Percentiles rank a stretch among this genome's conserved stretches.
phyloP scores from a whole-genome alignment of 1,284 basidiomycete genomes.

The Agaricales sp. region DNA sequence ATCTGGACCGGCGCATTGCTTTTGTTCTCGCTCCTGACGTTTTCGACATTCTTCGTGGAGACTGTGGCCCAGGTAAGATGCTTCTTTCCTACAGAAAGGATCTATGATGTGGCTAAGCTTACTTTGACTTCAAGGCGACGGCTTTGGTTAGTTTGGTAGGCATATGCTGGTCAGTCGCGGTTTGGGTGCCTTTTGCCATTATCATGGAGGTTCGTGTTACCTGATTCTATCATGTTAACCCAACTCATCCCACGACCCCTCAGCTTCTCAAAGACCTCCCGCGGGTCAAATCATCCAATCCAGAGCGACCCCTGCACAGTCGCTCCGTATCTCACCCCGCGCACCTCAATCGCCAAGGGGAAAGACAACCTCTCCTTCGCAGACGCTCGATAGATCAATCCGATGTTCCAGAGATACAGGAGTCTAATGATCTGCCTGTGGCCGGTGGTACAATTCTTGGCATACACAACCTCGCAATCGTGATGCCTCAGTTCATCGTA shows the following conservation, averaged over 20 bases:
- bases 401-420: conserved; percentile 30
- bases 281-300: no score
- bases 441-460: conserved; percentile 93
- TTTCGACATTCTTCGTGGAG: conserved; percentile 76
- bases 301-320: no score
- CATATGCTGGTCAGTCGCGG: conserved; percentile 91
- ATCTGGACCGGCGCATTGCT: conserved; percentile 86
- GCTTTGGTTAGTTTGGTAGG: conserved; percentile 77
- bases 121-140: conserved; percentile 57
- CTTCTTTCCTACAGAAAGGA: background rate
- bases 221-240: conserved; percentile 1
- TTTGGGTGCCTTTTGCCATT: conserved; percentile 87
- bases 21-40: conserved; percentile 68
- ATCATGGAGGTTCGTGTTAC: conserved; percentile 73
- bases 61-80: conserved; percentile 58
- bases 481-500: conserved; percentile 87
- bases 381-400: conserved; percentile 54
- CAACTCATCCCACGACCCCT: background rate
- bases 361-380: conserved; percentile 60
- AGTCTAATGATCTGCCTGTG: conserved; percentile 39
- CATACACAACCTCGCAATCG: conserved; percentile 92
- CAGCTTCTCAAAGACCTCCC: conserved; percentile 5
- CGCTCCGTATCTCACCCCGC: conserved; percentile 10
- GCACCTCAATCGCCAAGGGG: conserved; percentile 21
- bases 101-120: conserved; percentile 4